Percentiles rank a stretch among this genome's conserved stretches.
phyloP scores from a whole-genome alignment of 164 flowering plant species.

The Hamamelis virginiana region DNA sequence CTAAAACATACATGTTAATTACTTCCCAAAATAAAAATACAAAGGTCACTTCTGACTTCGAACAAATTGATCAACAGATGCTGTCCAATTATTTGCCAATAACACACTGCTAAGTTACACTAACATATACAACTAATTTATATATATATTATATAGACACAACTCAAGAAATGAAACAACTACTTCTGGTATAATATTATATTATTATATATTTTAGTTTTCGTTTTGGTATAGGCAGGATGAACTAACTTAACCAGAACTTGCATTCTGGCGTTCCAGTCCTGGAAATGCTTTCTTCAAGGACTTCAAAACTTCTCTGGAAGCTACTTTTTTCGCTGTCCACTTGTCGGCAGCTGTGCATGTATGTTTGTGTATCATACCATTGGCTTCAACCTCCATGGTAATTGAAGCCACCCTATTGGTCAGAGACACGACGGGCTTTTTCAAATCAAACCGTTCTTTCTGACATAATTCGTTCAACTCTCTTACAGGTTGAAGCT shows the following conservation, averaged over 20 bases:
- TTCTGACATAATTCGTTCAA: constrained; percentile 44
- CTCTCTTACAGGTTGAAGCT: constrained; percentile 60
- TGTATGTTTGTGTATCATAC: constrained; percentile 28
- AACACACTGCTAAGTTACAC: too few relatives aligned
- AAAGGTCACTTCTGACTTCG: too few relatives aligned
- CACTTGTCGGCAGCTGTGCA: constrained; percentile 32
- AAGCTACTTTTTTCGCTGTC: constrained; percentile 47
- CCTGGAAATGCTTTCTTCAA: constrained; percentile 29
- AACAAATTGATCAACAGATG: too few relatives aligned
- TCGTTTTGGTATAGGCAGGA: too few relatives aligned
- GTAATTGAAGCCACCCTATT: constrained; percentile 34
- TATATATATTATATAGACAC: too few relatives aligned
- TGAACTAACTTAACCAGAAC: background rate
- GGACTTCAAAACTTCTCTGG: constrained; percentile 42
- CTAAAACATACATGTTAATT: too few relatives aligned
- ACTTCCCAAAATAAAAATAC: too few relatives aligned
- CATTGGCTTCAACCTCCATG: constrained; percentile 49
- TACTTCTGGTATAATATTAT: background rate
- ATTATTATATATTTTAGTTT: background rate
- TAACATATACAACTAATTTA: too few relatives aligned
- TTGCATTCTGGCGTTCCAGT: background rate
- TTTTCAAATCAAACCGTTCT: constrained; percentile 21
- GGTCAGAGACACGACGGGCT: background rate
- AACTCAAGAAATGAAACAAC: background rate
- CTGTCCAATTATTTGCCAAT: too few relatives aligned